Conservation (phyloP, 2,329 filamentous ascomycete genomes). For the Cadophora gregata region DNA sequence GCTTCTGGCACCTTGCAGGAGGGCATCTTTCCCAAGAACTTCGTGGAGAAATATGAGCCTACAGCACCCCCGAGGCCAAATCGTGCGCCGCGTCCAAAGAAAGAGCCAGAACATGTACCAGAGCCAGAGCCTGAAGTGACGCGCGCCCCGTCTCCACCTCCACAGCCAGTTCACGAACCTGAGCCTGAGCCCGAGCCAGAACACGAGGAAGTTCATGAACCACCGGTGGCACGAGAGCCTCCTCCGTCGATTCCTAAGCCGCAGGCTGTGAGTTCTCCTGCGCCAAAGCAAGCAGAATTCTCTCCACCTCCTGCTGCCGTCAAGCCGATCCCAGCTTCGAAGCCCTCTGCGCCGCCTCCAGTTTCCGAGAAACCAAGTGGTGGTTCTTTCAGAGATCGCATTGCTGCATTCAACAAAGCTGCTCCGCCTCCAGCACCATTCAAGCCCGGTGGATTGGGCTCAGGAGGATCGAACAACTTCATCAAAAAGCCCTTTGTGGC, state of each 20-base stretch:
- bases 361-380: conserved; percentile 73
- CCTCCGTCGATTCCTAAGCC: conserved; percentile 46
- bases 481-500: conserved; percentile 98
- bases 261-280: conserved; percentile 46
- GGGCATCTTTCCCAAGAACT: conserved; percentile 94
- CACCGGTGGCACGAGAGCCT: conserved; percentile 42
- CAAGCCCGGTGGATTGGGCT: conserved; percentile 72
- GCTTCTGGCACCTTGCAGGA: conserved; percentile 75
- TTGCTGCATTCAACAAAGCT: conserved; percentile 95
- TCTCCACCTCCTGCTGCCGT: conserved; percentile 44
- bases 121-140: conserved; percentile 47
- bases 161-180: conserved; percentile 46
- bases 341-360: conserved; percentile 61
- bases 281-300: conserved; percentile 43
- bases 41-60: conserved; percentile 95
- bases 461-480: conserved; percentile 69
- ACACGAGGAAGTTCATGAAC: conserved; percentile 48
- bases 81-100: conserved; percentile 72
- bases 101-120: conserved; percentile 48
- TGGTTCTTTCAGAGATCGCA: conserved; percentile 90
- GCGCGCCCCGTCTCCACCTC: conserved; percentile 46
- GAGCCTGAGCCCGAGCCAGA: conserved; percentile 47
- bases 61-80: conserved; percentile 85
- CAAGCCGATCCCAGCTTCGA: conserved; percentile 32
- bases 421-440: conserved; percentile 89